Conservation (phyloP, 1,284 basidiomycete genomes). For the Meripilus lineatus region DNA sequence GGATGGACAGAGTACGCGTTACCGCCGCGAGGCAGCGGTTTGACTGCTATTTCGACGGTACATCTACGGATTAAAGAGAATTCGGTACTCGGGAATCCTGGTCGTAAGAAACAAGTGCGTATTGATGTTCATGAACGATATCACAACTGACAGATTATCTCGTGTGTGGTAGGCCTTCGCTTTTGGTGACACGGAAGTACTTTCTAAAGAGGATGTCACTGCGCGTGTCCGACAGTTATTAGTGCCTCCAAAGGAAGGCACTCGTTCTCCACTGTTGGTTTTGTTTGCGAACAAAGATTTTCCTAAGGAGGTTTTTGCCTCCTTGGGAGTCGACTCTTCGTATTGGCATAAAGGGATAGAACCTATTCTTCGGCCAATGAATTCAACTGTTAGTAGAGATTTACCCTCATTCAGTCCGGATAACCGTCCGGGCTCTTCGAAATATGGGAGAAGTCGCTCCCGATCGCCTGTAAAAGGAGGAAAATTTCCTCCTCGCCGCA, state of each 20-base stretch:
- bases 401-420: too few relatives aligned
- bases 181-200: slow-evolving; percentile 15
- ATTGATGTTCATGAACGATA: neutral
- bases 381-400: too few relatives aligned
- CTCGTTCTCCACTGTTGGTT: too few relatives aligned
- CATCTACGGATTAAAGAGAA: slow-evolving; percentile 24
- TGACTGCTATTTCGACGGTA: slow-evolving; percentile 15
- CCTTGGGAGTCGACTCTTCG: neutral
- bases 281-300: too few relatives aligned
- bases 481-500: too few relatives aligned
- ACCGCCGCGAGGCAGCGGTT: slow-evolving; percentile 13
- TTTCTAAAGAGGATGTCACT: slow-evolving; percentile 11
- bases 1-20: slow-evolving; percentile 26
- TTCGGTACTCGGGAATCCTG: slow-evolving; percentile 18
- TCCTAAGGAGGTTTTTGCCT: too few relatives aligned
- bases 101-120: slow-evolving; percentile 16
- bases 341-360: neutral
- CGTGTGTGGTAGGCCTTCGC: slow-evolving; percentile 17
- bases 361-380: too few relatives aligned
- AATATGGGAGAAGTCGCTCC: too few relatives aligned
- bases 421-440: too few relatives aligned
- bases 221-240: slow-evolving; percentile 17
- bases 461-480: too few relatives aligned
- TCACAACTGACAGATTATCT: neutral
- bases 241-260: slow-evolving; percentile 5